Conservation (phyloP, 139 green algal species). For the Parachlorella kessleri region DNA sequence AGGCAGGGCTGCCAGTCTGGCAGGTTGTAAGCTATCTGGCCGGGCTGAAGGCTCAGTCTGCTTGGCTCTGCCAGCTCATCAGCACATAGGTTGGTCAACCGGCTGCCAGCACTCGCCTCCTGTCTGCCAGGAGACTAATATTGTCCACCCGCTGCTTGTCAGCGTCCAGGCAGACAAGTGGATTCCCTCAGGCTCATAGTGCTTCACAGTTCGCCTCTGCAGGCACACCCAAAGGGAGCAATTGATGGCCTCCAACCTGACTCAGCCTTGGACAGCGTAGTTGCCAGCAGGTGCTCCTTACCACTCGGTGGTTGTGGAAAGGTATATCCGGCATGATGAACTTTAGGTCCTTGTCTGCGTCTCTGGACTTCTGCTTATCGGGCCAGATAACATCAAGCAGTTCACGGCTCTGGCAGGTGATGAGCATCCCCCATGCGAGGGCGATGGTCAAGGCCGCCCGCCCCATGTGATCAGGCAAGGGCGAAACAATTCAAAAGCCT, state of each 20-base stretch:
- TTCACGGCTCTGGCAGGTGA: no score
- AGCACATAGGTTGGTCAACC: neutral
- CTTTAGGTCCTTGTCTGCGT: neutral
- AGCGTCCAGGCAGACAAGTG: neutral
- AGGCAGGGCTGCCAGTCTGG: neutral
- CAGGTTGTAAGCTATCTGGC: neutral
- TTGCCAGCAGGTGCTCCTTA: neutral
- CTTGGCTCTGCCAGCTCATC: neutral
- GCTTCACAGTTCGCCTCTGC: neutral
- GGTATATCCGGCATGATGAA: neutral
- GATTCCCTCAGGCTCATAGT: neutral
- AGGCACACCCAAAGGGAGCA: neutral
- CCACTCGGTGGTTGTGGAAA: neutral
- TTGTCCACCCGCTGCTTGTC: neutral
- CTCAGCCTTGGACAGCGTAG: neutral
- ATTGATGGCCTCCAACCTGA: neutral
- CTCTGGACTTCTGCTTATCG: neutral
- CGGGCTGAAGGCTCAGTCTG: neutral
- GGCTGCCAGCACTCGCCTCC: neutral
- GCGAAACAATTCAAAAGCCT: no score
- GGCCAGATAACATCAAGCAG: neutral
- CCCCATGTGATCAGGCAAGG: no score
- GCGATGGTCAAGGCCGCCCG: no score
- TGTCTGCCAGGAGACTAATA: neutral
- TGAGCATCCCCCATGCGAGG: no score